Conservation (phyloP, 768 basidiomycete genomes). For the Collybia sordida region DNA sequence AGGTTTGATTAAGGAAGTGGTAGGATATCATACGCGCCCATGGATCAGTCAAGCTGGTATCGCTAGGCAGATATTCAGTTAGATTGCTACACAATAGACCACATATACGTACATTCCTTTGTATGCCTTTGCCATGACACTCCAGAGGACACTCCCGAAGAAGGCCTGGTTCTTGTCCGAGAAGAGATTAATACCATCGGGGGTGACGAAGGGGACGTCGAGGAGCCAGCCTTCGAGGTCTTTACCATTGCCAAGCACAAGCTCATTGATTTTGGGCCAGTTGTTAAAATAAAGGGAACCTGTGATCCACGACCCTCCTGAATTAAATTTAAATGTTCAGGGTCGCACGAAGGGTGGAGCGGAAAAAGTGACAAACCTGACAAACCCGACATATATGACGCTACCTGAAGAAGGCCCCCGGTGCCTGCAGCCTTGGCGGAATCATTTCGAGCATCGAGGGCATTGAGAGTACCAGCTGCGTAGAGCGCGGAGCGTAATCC, state of each 20-base stretch:
- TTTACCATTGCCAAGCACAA: constrained; percentile 58
- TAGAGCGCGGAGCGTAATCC: constrained; percentile 69
- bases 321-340: too few relatives aligned
- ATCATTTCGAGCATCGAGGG: constrained; percentile 60
- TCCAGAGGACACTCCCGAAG: constrained; percentile 53
- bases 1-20: constrained; percentile 72
- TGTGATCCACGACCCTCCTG: constrained; percentile 69
- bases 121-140: constrained; percentile 54
- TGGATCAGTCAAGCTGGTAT: constrained; percentile 64
- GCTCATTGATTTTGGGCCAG: constrained; percentile 54
- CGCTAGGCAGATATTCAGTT: constrained; percentile 31
- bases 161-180: constrained; percentile 48
- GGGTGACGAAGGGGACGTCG: constrained; percentile 54
- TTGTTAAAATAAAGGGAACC: constrained; percentile 65
- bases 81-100: not conserved
- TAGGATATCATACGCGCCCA: constrained; percentile 68
- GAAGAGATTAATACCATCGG: constrained; percentile 48
- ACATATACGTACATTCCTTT: constrained; percentile 48
- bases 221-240: constrained; percentile 54
- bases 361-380: constrained; percentile 43
- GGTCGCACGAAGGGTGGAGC: not conserved
- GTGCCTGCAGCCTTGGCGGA: constrained; percentile 58
- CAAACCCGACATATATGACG: constrained; percentile 66
- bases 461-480: constrained; percentile 58
- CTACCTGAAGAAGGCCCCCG: constrained; percentile 69